Percentiles rank a stretch among this genome's conserved stretches.
These are phyloP conservation scores for Sugiyamaella grinbergsii DNA, from an alignment of 1,139 yeast genomes.

Conservation along the genomic window DNA sequence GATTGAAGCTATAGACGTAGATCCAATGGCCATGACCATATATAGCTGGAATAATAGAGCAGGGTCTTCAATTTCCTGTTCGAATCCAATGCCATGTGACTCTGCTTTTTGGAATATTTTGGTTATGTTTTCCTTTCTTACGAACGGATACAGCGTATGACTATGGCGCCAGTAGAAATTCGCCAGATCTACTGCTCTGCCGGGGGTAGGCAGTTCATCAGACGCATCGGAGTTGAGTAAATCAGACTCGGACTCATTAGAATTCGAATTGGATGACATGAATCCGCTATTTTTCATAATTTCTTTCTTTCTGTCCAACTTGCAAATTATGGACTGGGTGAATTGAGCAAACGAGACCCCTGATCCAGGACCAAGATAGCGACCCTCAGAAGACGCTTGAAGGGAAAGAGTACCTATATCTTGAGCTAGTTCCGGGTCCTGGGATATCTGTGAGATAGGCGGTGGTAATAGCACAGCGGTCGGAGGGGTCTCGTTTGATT, in stretches of 20 bases:
- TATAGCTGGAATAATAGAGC: slow-evolving; percentile 29
- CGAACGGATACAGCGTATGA: slow-evolving; percentile 32
- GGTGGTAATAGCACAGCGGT: neutral
- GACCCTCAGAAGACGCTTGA: slow-evolving; percentile 31
- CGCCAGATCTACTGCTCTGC: slow-evolving; percentile 27
- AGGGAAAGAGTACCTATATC: slow-evolving; percentile 29
- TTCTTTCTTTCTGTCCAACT: slow-evolving; percentile 25
- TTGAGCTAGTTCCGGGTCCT: slow-evolving; percentile 21
- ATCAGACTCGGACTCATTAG: too few species aligned
- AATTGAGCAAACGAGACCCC: slow-evolving; percentile 33
- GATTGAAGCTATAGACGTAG: slow-evolving; percentile 33
- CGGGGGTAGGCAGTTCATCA: slow-evolving; percentile 23
- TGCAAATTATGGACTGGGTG: slow-evolving; percentile 29
- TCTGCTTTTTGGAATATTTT: slow-evolving; percentile 21
- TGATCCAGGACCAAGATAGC: slow-evolving; percentile 33
- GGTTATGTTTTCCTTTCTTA: slow-evolving; percentile 24
- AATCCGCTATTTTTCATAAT: slow-evolving; percentile 23
- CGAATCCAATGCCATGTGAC: slow-evolving; percentile 7
- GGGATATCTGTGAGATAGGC: neutral
- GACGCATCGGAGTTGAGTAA: slow-evolving; percentile 2
- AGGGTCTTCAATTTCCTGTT: slow-evolving; percentile 24
- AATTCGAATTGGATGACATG: slow-evolving; percentile 17
- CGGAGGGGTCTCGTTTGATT: neutral
- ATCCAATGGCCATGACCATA: slow-evolving; percentile 34
- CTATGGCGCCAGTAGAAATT: slow-evolving; percentile 33